phyloP scores from a whole-genome alignment of 2,329 filamentous ascomycete genomes.

The Aspergillus spinulosporus region DNA sequence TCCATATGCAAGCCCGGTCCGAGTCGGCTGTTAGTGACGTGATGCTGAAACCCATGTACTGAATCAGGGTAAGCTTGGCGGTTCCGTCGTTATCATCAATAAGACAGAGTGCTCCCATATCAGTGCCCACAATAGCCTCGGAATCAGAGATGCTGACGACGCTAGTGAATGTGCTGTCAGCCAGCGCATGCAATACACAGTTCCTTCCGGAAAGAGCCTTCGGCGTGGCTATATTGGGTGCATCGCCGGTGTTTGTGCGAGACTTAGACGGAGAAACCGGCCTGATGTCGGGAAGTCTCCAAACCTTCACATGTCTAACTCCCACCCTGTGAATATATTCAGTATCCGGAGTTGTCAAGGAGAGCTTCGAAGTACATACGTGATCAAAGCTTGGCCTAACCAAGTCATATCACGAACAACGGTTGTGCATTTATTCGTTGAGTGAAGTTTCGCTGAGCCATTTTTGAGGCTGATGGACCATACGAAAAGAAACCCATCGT shows the following conservation, averaged over 20 bases:
- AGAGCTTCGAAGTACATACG: slow-evolving; percentile 48
- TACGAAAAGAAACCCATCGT: slow-evolving; percentile 91
- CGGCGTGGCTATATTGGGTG: slow-evolving; percentile 45
- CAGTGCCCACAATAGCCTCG: slow-evolving; percentile 80
- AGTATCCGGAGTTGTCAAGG: slow-evolving; percentile 3
- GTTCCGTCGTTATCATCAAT: slow-evolving; percentile 74
- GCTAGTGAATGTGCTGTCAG: slow-evolving; percentile 82
- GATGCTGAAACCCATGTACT: slow-evolving; percentile 66
- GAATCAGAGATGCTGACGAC: slow-evolving; percentile 69
- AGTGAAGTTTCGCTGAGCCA: slow-evolving; percentile 75
- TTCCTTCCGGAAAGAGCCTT: slow-evolving; percentile 83
- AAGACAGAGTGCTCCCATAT: slow-evolving; percentile 85
- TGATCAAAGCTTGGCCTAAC: slow-evolving; percentile 81
- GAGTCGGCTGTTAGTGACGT: slow-evolving; percentile 64
- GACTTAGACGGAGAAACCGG: slow-evolving; percentile 64
- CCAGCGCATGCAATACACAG: slow-evolving; percentile 75
- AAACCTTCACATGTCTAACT: slow-evolving; percentile 88
- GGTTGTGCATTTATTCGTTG: slow-evolving; percentile 89
- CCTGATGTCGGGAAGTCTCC: slow-evolving; percentile 73
- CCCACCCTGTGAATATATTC: slow-evolving; percentile 57
- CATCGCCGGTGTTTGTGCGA: slow-evolving; percentile 49
- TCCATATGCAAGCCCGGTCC: slow-evolving; percentile 59
- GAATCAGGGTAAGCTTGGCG: slow-evolving; percentile 68
- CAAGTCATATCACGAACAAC: slow-evolving; percentile 83
- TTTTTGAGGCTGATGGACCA: slow-evolving; percentile 84